Base-by-base conservation (phyloP, 2,329 filamentous ascomycete genomes). In the Huntiella savannae region DNA sequence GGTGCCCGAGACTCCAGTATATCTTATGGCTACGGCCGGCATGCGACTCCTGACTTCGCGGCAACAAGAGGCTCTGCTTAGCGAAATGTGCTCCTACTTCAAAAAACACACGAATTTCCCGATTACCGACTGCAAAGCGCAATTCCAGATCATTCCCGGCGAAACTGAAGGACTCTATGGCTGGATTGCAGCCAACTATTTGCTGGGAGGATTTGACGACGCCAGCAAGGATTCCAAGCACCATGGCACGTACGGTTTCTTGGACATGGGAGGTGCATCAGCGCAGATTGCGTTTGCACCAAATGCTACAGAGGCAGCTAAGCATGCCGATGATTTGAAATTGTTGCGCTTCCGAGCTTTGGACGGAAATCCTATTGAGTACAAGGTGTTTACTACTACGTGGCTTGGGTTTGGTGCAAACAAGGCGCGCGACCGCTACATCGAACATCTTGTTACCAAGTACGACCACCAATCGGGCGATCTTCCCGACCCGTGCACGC, bases 321-420 rank as follows among this genome's bases (percentile, higher is more conserved):
- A 86, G 57, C 92, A 98, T 59, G 79, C 84, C 0, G 73, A 95
- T 51, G 86, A 96, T 58, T 65, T 98, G 47, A 94, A 86, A 52
- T 61, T 96, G 11, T 63, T 98, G 49, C 79, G 91, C 42, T 66
- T 98, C 63, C 76, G 92, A 52, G 91, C 78, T 2, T 62, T 96
- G 15, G 78, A 91, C 58, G 91, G 91, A 7, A 68, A 74, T 1
- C 63, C 79, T 0, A 63, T 77, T 41, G 91, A 98, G 57, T 83
- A 95, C 63, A 78, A 75, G 53, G 82, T 98, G 3, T 98, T 98
- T 58, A 87, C 92, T 0, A 87, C 88, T 1, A 94, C 91, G 0
- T 98, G 91, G 91, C 70, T 98, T 4, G 88, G 88, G 0, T 98
- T 94, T 57, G 91, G 91, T n/a, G 88, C 92, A 28, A 91, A 95